Base-by-base conservation (phyloP, 441 rosid genomes). In the Brassica balearica region DNA sequence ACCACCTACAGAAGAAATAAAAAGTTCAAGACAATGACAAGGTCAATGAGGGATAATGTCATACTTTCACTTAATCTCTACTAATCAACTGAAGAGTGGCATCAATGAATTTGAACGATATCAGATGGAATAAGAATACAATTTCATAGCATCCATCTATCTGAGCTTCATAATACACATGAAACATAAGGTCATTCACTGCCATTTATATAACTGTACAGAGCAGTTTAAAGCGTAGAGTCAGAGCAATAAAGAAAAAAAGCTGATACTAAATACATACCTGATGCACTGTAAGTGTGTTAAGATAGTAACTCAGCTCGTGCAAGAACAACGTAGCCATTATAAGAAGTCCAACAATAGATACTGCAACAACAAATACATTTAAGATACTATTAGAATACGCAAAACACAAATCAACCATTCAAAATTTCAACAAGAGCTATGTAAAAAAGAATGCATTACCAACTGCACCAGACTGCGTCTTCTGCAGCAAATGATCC, bases 381-480 rank as follows among this genome's bases (percentile, higher is more conserved):
- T 22, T 32, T 14, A 0, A 53, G n/a, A 65, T 8, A n/a, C n/a
- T n/a, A n/a, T n/a, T n/a, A n/a, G n/a, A n/a, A 55, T 15, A 65
- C 12, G 46, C 29, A 12, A 0, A 0, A 66, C 22, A 15, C 0
- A 71, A 32, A 29, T 71, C 55, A 51, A 51, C 10, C 62, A 55
- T 29, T 34, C 55, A 48, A 48, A 43, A 43, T 43, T 43, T 43
- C 14, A 38, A 43, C n/a, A 43, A 43, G 51, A 43, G 43, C 10
- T 5, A 46, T 46, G 53, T 46, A 38, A 43, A 0, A 36, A 2
- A 36, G 5, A 46, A 46, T 12, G 56, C 56, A 69, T 68, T 74
- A 96, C 99, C 99, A 8, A 94, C 75, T 29, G 98, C 99, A 15
- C 99, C 99, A 10, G 97, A 89, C 78, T 88, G 95, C 8, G 99